phyloP scores from a whole-genome alignment of 352 stramenopile species.

The Pythium aquatile region DNA sequence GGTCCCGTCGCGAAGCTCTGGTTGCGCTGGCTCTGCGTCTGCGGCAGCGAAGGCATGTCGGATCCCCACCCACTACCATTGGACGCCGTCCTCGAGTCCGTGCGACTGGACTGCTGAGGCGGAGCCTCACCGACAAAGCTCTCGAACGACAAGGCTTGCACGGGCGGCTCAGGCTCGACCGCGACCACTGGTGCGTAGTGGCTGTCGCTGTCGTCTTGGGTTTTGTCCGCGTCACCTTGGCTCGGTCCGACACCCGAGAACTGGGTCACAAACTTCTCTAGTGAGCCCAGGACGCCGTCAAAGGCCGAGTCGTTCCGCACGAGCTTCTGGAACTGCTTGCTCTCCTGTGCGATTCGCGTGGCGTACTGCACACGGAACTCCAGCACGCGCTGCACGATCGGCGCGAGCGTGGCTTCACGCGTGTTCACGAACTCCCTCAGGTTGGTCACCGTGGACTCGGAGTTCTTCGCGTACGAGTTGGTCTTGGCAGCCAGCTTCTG shows the following conservation, averaged over 20 bases:
- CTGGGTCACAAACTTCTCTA: conserved; percentile 39
- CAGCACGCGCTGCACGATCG: conserved; percentile 61
- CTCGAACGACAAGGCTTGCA: conserved; percentile 59
- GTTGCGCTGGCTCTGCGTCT: not conserved
- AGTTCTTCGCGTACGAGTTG: conserved; percentile 63
- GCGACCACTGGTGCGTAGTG: not conserved
- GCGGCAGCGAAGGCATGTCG: conserved; percentile 18
- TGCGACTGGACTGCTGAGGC: not conserved
- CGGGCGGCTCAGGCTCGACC: conserved; percentile 16
- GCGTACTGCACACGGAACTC: conserved; percentile 69
- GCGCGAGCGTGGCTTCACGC: conserved; percentile 57
- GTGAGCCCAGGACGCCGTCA: conserved; percentile 40
- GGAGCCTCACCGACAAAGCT: conserved; percentile 52
- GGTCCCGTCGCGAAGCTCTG: not conserved
- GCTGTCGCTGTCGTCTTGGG: not conserved
- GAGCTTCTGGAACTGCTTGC: conserved; percentile 48
- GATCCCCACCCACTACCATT: not conserved
- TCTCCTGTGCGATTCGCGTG: conserved; percentile 48
- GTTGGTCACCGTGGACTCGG: conserved; percentile 55
- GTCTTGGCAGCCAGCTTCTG: conserved; percentile 71
- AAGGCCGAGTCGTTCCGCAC: conserved; percentile 40
- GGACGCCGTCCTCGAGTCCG: not conserved
- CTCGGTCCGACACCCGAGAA: conserved; percentile 14
- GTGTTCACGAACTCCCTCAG: conserved; percentile 61
- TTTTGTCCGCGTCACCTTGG: not conserved